A percentile compares a stretch with the other conserved stretches of the same genome.
phyloP scores from a whole-genome alignment of 805 yeast genomes.

The Lipomyces yamadae region DNA sequence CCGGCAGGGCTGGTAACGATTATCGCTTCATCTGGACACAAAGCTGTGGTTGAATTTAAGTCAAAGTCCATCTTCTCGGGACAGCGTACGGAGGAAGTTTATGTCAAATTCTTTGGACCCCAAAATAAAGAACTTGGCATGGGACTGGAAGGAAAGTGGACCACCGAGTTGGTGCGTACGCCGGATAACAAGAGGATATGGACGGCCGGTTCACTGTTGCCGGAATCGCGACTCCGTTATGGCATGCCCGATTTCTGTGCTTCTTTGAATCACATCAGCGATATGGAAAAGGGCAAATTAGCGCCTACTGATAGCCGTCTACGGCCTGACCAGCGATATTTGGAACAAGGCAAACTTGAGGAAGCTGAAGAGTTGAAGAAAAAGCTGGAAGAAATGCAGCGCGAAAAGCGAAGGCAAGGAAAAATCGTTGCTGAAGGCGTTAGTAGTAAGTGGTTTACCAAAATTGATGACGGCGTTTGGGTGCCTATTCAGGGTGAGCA shows the following conservation, averaged over 20 bases:
- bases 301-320: constrained; percentile 89
- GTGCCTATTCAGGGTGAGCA: constrained; percentile 31
- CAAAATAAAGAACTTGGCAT: constrained; percentile 44
- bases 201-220: constrained; percentile 70
- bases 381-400: constrained; percentile 75
- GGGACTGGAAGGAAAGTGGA: constrained; percentile 76
- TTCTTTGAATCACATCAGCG: constrained; percentile 76
- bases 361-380: constrained; percentile 74
- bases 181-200: constrained; percentile 53
- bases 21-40: constrained; percentile 65
- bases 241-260: constrained; percentile 89
- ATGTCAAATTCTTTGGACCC: constrained; percentile 50
- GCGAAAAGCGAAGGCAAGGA: constrained; percentile 64
- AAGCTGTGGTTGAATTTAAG: constrained; percentile 74
- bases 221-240: constrained; percentile 64
- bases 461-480: constrained; percentile 35
- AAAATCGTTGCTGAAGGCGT: constrained; percentile 33
- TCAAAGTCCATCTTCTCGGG: constrained; percentile 85
- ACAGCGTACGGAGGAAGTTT: constrained; percentile 68
- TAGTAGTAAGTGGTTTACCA: constrained; percentile 26
- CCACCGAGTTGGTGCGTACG: constrained; percentile 58
- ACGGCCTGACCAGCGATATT: constrained; percentile 80
- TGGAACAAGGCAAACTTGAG: constrained; percentile 71
- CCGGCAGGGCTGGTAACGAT: constrained; percentile 74
- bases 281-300: constrained; percentile 62